Percentiles rank a stretch among this genome's conserved stretches.
phyloP scores from a whole-genome alignment of 208 protist species.

The Angomonas ambiguus region DNA sequence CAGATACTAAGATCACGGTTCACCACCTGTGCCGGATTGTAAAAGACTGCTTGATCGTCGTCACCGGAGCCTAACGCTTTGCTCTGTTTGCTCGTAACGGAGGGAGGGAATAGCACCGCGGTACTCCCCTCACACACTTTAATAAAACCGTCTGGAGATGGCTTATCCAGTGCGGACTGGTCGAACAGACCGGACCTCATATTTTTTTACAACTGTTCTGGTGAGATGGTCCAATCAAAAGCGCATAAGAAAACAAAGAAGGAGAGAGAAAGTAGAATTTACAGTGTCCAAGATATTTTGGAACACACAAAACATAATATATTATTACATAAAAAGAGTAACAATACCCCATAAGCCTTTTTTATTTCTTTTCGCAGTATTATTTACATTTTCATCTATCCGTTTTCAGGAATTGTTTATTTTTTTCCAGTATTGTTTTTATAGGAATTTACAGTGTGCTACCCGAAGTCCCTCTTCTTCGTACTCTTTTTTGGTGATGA shows the following conservation, averaged over 20 bases:
- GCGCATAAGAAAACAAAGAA: constrained; percentile 7
- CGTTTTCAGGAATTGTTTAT: no score
- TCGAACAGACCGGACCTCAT: constrained; percentile 65
- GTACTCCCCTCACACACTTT: constrained; percentile 76
- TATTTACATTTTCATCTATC: no score
- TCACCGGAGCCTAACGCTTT: constrained; percentile 16
- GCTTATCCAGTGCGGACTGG: constrained; percentile 42
- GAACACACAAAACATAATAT: no score
- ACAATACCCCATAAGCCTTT: constrained; percentile 1
- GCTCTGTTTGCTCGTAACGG: constrained; percentile 24
- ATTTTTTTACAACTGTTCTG: no score
- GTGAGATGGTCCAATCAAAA: no score
- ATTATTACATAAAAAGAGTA: no score
- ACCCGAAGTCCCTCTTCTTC: constrained; percentile 79
- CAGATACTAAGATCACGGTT: constrained; percentile 98
- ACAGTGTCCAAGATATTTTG: no score
- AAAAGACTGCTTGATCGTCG: constrained; percentile 92
- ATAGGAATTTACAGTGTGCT: constrained; percentile 87
- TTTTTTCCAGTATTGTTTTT: no score
- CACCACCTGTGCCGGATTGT: constrained; percentile 97
- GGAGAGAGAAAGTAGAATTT: not conserved
- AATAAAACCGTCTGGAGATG: constrained; percentile 48
- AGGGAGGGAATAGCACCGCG: constrained; percentile 74
- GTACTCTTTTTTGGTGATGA: constrained; percentile 80
- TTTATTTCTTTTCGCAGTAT: not conserved